Evolutionary conservation across 2,329 filamentous ascomycete species (phyloP).

Genomic region (Scleromitrula shiraiana): DNA sequence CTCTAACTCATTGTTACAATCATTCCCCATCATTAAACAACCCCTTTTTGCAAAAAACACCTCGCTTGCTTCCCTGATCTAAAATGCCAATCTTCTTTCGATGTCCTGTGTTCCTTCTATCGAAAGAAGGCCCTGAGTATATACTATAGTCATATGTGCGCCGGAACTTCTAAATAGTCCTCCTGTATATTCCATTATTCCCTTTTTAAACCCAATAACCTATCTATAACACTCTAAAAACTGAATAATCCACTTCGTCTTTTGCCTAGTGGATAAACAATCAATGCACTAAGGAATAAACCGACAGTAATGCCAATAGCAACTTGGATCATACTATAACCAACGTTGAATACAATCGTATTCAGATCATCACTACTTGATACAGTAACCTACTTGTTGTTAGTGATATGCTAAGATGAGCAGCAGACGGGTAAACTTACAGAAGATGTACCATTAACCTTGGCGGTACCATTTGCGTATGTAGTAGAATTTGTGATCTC

Average conservation of each 20-base stretch:
- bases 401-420: constrained; percentile 12
- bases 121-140: too few species aligned
- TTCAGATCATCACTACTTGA: constrained; percentile 25
- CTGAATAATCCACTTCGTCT: constrained; percentile 34
- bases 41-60: too few species aligned
- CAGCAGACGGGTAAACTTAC: constrained; percentile 14
- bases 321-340: constrained; percentile 34
- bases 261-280: constrained; percentile 36
- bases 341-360: constrained; percentile 34
- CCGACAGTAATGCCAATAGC: constrained; percentile 37
- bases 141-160: too few species aligned
- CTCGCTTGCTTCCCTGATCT: too few species aligned
- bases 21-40: too few species aligned
- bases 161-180: too few species aligned
- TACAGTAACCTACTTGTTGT: constrained; percentile 14
- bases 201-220: background rate
- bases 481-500: constrained; percentile 36
- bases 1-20: too few species aligned
- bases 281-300: constrained; percentile 33
- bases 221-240: constrained; percentile 25
- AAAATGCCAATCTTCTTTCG: too few species aligned
- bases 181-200: background rate
- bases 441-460: constrained; percentile 23
- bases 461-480: constrained; percentile 24
- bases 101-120: too few species aligned